Conservation (phyloP, 2,329 filamentous ascomycete genomes). For the Emergomyces orientalis region DNA sequence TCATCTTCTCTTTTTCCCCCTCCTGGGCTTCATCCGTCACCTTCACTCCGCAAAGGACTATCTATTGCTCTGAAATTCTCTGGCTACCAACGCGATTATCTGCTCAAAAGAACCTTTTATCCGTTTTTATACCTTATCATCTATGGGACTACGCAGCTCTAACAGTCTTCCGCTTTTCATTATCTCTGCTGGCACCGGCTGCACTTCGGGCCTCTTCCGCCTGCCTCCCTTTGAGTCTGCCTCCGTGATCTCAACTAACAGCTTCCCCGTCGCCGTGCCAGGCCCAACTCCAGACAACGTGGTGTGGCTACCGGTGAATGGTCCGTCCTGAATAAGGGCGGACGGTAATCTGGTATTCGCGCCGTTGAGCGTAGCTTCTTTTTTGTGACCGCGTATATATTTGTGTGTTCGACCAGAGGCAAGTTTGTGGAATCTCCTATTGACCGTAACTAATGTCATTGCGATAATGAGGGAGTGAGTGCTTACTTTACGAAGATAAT, state of each 20-base stretch:
- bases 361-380: conserved; percentile 8
- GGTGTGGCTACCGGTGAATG: conserved; percentile 39
- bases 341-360: conserved; percentile 37
- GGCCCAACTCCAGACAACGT: conserved; percentile 24
- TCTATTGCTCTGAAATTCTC: neutral
- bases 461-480: neutral
- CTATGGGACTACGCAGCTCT: conserved; percentile 19
- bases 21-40: neutral
- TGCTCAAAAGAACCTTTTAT: neutral
- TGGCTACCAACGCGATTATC: neutral
- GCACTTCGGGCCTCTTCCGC: conserved; percentile 15
- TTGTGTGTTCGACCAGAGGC: neutral
- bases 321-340: conserved; percentile 46
- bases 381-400: conserved; percentile 7
- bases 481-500: conserved; percentile 4
- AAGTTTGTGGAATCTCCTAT: neutral
- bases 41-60: neutral
- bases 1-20: neutral
- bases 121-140: conserved; percentile 8
- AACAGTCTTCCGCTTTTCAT: conserved; percentile 20
- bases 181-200: conserved; percentile 19
- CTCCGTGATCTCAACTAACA: conserved; percentile 13
- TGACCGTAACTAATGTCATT: neutral
- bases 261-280: conserved; percentile 14
- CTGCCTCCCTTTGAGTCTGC: conserved; percentile 9